A percentile compares a stretch with the other conserved stretches of the same genome.
phyloP scores from a whole-genome alignment of 805 yeast genomes.

The Hanseniaspora occidentalis region DNA sequence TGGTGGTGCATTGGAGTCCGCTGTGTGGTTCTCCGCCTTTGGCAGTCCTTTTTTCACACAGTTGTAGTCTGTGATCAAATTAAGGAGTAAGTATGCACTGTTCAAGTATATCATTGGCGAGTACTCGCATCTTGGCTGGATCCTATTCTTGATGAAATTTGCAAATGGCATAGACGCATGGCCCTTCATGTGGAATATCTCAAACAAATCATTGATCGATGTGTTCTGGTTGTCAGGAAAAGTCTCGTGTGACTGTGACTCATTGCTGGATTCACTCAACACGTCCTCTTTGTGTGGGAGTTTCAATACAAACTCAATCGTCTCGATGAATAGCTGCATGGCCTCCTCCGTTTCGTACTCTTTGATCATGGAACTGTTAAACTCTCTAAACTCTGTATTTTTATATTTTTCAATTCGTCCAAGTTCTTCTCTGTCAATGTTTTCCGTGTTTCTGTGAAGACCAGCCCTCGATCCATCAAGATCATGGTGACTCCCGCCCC shows the following conservation, averaged over 20 bases:
- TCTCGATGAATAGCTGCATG: slow-evolving; percentile 11
- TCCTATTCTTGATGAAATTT: slow-evolving; percentile 14
- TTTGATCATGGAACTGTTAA: not conserved
- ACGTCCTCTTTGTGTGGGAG: no score
- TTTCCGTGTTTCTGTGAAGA: not conserved
- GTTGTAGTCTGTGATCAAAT: not conserved
- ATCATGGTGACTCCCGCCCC: not conserved
- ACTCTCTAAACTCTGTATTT: no score
- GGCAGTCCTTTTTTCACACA: not conserved
- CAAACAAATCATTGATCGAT: not conserved
- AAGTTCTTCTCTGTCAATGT: not conserved
- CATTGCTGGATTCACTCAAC: no score
- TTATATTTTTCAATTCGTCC: no score
- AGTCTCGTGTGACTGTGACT: not conserved
- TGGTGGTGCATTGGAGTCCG: no score
- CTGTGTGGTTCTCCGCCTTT: no score
- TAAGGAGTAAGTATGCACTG: slow-evolving; percentile 14
- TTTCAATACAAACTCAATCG: slow-evolving; percentile 8
- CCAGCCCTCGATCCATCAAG: no score
- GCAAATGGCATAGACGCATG: slow-evolving; percentile 16
- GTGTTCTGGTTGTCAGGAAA: not conserved
- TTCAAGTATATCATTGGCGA: slow-evolving; percentile 17
- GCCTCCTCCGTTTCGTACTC: slow-evolving; percentile 7
- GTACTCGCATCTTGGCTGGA: slow-evolving; percentile 21
- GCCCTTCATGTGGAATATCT: slow-evolving; percentile 19